Conservation (phyloP, 2,329 filamentous ascomycete species). For the Penicillium janthinellum region DNA sequence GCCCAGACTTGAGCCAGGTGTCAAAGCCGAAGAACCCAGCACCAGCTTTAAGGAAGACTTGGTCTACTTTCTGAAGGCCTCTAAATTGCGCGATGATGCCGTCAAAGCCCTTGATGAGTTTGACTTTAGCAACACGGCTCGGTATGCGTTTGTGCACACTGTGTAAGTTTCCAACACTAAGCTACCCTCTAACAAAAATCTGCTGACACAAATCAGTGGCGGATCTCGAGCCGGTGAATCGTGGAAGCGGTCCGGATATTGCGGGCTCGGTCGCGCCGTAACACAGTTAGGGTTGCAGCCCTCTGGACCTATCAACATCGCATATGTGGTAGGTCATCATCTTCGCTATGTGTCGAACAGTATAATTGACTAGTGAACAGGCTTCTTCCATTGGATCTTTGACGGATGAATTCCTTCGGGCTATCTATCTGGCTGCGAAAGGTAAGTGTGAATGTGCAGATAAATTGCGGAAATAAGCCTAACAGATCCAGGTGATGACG, state of each 20-base stretch:
- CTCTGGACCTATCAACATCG: slow-evolving; percentile 62
- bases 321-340: slow-evolving; percentile 64
- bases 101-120: slow-evolving; percentile 72
- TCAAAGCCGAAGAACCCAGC: slow-evolving; percentile 27
- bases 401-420: slow-evolving; percentile 65
- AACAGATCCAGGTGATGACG: slow-evolving; percentile 48
- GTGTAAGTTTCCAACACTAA: slow-evolving; percentile 59
- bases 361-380: slow-evolving; percentile 43
- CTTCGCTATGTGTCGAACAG: not conserved
- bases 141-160: slow-evolving; percentile 80
- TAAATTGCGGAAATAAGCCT: not conserved
- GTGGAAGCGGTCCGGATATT: slow-evolving; percentile 65
- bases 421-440: slow-evolving; percentile 61
- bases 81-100: slow-evolving; percentile 65
- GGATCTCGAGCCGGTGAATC: slow-evolving; percentile 57
- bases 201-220: slow-evolving; percentile 46
- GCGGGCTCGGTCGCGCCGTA: slow-evolving; percentile 71
- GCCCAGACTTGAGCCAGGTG: slow-evolving; percentile 51
- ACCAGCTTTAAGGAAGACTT: slow-evolving; percentile 71
- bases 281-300: slow-evolving; percentile 63
- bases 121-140: slow-evolving; percentile 73
- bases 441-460: slow-evolving; percentile 40
- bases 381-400: slow-evolving; percentile 81
- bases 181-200: slow-evolving; percentile 9
- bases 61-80: slow-evolving; percentile 67